phyloP scores from a whole-genome alignment of 352 stramenopile species.

The Globisporangium nagaii region DNA sequence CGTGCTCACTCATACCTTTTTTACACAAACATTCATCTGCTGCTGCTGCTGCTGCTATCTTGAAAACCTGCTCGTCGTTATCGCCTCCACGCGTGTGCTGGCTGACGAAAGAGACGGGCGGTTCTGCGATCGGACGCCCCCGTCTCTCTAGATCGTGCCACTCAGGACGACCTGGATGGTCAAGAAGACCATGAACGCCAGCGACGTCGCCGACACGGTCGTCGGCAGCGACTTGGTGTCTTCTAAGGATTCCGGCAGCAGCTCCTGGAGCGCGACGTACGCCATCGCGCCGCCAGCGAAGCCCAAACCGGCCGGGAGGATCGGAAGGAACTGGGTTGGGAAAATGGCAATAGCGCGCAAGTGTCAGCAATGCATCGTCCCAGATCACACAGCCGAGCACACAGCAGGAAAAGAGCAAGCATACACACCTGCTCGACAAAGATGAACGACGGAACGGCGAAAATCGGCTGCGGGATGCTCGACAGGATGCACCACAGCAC shows the following conservation, averaged over 20 bases:
- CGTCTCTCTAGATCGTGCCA: slow-evolving; percentile 21
- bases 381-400: no score
- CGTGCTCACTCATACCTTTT: slow-evolving; percentile 6
- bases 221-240: slow-evolving; percentile 76
- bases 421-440: slow-evolving; percentile 64
- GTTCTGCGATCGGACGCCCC: neutral
- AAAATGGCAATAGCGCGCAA: neutral
- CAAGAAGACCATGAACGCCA: slow-evolving; percentile 79
- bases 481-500: slow-evolving; percentile 90
- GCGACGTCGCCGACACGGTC: slow-evolving; percentile 57
- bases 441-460: slow-evolving; percentile 96
- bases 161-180: slow-evolving; percentile 79
- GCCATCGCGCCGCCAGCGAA: slow-evolving; percentile 97
- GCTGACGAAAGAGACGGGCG: neutral
- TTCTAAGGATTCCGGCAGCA: slow-evolving; percentile 78
- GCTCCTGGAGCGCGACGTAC: slow-evolving; percentile 90
- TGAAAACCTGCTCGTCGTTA: no score
- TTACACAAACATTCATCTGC: slow-evolving; percentile 2
- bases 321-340: slow-evolving; percentile 86
- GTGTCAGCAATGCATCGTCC: no score
- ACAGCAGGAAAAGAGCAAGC: neutral
- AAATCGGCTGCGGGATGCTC: slow-evolving; percentile 93
- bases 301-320: slow-evolving; percentile 93
- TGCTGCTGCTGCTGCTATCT: no score
- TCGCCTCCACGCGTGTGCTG: neutral